These are phyloP conservation scores for Monotropa hypopitys DNA, from an alignment of 179 eudicot genomes.

Conservation along the genomic window DNA sequence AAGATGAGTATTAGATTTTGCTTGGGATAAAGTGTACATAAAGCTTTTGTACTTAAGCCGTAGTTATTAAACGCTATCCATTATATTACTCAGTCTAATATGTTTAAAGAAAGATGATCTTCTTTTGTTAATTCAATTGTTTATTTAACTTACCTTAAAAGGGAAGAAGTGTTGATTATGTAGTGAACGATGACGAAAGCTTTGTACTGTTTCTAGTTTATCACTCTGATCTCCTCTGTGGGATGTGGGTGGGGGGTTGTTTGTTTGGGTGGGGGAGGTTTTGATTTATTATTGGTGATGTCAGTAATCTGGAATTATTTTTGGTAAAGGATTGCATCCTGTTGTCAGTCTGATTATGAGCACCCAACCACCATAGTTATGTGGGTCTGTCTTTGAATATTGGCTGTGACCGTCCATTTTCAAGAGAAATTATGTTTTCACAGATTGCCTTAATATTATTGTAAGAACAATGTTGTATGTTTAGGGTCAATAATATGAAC, in stretches of 20 bases:
- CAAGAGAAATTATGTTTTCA: too few relatives aligned
- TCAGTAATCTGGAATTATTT: slow-evolving; percentile 8
- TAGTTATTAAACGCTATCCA: neutral
- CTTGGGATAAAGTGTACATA: neutral
- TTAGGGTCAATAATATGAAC: too few relatives aligned
- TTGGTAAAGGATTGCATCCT: slow-evolving; percentile 9
- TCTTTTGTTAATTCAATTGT: neutral
- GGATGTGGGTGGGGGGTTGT: too few relatives aligned
- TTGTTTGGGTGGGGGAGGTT: neutral
- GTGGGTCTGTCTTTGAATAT: slow-evolving; percentile 15
- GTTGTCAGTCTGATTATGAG: slow-evolving; percentile 1
- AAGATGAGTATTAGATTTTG: too few relatives aligned
- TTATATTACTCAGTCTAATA: neutral
- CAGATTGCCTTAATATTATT: too few relatives aligned
- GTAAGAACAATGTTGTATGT: too few relatives aligned
- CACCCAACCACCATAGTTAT: slow-evolving; percentile 12
- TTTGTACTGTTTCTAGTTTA: neutral
- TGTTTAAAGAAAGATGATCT: slow-evolving; percentile 1
- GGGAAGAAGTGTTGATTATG: slow-evolving; percentile 7
- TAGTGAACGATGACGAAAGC: slow-evolving; percentile 12
- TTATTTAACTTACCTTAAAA: slow-evolving; percentile 15
- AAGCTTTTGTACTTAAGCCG: neutral
- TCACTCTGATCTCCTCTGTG: neutral
- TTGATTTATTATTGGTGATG: slow-evolving; percentile 9
- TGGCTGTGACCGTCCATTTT: too few relatives aligned